Evolutionary conservation across 2,329 filamentous ascomycete genomes (phyloP).

Genomic region (Basipetospora chlamydospora): DNA sequence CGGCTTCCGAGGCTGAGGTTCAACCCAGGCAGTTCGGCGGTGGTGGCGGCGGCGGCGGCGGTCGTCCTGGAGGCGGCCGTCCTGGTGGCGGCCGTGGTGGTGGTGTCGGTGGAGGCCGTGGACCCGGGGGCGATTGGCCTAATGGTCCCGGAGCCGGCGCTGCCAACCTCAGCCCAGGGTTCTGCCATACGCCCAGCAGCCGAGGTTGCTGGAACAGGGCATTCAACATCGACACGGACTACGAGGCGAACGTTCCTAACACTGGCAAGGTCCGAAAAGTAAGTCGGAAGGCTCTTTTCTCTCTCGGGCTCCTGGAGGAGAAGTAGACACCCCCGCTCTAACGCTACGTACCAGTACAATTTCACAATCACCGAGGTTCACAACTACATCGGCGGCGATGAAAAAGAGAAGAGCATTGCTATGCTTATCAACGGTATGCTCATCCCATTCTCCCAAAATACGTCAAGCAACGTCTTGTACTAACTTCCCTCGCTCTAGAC

Average conservation of each 20-base stretch:
- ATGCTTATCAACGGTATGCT: slow-evolving; percentile 13
- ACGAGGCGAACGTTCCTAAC: slow-evolving; percentile 18
- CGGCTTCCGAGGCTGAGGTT: slow-evolving; percentile 13
- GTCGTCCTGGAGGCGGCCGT: no score
- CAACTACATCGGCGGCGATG: slow-evolving; percentile 9
- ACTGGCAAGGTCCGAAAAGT: slow-evolving; percentile 11
- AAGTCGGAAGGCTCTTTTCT: neutral
- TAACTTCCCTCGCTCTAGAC: slow-evolving; percentile 3
- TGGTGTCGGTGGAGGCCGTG: no score
- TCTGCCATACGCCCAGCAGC: slow-evolving; percentile 12
- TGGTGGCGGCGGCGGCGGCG: no score
- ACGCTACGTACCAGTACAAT: no score
- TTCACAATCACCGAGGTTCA: slow-evolving; percentile 9
- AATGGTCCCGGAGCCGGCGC: no score
- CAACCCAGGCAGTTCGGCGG: no score
- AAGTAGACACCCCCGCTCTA: neutral
- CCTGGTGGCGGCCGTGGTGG: no score
- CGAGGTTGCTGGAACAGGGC: slow-evolving; percentile 12
- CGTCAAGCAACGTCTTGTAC: no score
- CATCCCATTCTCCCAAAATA: no score
- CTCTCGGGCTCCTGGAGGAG: neutral
- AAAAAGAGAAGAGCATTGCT: slow-evolving; percentile 10
- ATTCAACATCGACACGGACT: slow-evolving; percentile 16
- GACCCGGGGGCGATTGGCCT: no score
- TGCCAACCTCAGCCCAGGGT: no score